phyloP scores from a whole-genome alignment of 1,139 yeast species.

The Pneumocystis jirovecii region DNA sequence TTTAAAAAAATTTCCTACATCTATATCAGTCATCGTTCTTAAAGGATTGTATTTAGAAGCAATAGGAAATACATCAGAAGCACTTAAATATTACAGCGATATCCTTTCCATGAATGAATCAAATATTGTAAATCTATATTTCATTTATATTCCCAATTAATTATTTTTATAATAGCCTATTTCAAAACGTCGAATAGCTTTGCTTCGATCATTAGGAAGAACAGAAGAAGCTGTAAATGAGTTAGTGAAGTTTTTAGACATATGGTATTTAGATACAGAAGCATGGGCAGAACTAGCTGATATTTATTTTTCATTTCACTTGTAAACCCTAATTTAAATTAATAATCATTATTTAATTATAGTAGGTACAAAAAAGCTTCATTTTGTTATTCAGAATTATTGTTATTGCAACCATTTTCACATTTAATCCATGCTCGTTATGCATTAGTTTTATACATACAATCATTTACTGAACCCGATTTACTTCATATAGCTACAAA shows the following conservation, averaged over 20 bases:
- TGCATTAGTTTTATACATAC: slow-evolving; percentile 32
- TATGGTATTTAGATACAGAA: slow-evolving; percentile 56
- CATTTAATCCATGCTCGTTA: slow-evolving; percentile 51
- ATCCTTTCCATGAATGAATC: slow-evolving; percentile 8
- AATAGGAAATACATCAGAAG: slow-evolving; percentile 7
- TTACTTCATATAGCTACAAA: slow-evolving; percentile 28
- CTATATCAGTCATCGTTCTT: slow-evolving; percentile 10
- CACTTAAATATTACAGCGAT: slow-evolving; percentile 6
- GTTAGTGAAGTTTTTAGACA: slow-evolving; percentile 35
- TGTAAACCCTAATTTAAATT: slow-evolving; percentile 21
- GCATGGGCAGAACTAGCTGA: slow-evolving; percentile 66
- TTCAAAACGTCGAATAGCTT: slow-evolving; percentile 8
- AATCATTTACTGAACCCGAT: slow-evolving; percentile 3
- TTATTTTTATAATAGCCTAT: slow-evolving; percentile 3
- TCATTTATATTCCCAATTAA: not conserved
- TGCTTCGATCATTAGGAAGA: slow-evolving; percentile 8
- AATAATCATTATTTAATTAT: slow-evolving; percentile 21
- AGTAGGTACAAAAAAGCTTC: slow-evolving; percentile 3
- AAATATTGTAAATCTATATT: slow-evolving; percentile 7
- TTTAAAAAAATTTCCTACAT: slow-evolving; percentile 7
- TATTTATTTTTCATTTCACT: slow-evolving; percentile 28
- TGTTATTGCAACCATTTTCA: slow-evolving; percentile 53
- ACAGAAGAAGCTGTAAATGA: slow-evolving; percentile 26
- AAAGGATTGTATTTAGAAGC: slow-evolving; percentile 12
- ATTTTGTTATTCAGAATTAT: slow-evolving; percentile 44